Base-by-base conservation (phyloP, 768 basidiomycete species). In the Kwoniella sp. region DNA sequence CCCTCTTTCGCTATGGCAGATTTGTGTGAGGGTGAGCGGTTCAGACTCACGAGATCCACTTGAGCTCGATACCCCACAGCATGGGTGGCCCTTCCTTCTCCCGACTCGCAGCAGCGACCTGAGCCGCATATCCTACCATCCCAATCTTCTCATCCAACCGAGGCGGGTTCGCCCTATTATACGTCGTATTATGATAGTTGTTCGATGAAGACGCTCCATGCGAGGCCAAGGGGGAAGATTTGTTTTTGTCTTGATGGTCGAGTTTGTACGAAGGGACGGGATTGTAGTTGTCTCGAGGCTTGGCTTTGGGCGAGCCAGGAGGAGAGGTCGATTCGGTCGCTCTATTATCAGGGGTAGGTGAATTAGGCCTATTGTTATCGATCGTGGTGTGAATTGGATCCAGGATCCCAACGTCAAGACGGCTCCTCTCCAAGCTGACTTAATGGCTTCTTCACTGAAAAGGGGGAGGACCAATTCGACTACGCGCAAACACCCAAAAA, bases 31-130 rank as follows among this genome's bases (percentile, higher is more conserved):
- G n/a, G n/a, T n/a, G n/a, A n/a, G n/a, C n/a, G n/a, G n/a, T n/a
- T n/a, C n/a, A n/a, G 25, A 77, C 79, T 68, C 54, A 80, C 79
- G 79, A 80, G 33, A 80, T 76, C 73, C 77, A 79, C 44, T 78
- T 79, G 52, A 80, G 58, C 62, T 79, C 77, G 50, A 80, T 71
- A 2, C 79, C 79, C 46, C 70, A 74, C 10, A 80, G 57, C 56
- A 46, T 67, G 7, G 75, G 72, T 33, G 70, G 47, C 5, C 56
- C 60, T 8, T 70, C 67, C 37, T 60, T 67, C 21, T 65, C 55
- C 48, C 62, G 51, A 37, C 48, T 55, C 8, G 62, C 62, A 22
- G 59, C 55, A 49, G 50, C 60, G 54, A 55, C 40, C 17, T 51
- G 44, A 24, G 48, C 47, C 10, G 51, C 64, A 51, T 58, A 55